phyloP scores from a whole-genome alignment of 192 early-diverging fungal genomes.

The Entomortierella lignicola region DNA sequence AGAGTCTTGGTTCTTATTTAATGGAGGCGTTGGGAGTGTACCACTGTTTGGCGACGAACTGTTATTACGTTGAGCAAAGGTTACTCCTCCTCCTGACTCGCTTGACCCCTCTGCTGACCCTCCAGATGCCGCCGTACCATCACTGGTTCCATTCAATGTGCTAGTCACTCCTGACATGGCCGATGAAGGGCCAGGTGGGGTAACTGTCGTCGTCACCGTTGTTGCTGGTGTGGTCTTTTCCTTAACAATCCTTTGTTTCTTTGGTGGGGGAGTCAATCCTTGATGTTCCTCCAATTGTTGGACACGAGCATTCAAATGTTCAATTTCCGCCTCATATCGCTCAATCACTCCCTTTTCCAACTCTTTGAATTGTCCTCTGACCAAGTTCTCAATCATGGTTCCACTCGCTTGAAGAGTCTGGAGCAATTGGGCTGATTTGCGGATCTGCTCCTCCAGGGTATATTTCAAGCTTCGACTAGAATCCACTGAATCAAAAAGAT shows the following conservation, averaged over 20 bases:
- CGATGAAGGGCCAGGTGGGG: conserved; percentile 10
- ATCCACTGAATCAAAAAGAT: conserved; percentile 69
- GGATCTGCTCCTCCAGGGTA: conserved; percentile 82
- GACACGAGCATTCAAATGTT: conserved; percentile 44
- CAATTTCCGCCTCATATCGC: conserved; percentile 59
- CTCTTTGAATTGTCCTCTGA: conserved; percentile 79
- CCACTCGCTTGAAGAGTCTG: conserved; percentile 80
- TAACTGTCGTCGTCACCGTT: neutral
- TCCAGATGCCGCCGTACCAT: neutral
- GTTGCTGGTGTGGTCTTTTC: conserved; percentile 1
- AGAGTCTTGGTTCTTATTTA: conserved; percentile 30
- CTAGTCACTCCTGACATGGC: conserved; percentile 32
- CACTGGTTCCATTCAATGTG: neutral
- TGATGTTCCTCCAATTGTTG: conserved; percentile 50
- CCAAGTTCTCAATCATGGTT: conserved; percentile 82
- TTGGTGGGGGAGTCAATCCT: conserved; percentile 43
- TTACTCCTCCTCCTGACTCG: neutral
- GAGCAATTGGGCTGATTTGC: conserved; percentile 74
- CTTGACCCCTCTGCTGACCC: neutral
- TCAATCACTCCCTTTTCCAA: conserved; percentile 72
- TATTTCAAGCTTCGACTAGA: conserved; percentile 67
- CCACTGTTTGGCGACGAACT: conserved; percentile 23
- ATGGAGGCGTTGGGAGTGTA: conserved; percentile 42
- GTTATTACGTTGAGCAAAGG: neutral
- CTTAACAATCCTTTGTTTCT: no score